Base-by-base conservation (phyloP, 164 flowering plant species). In the Taxillus chinensis region DNA sequence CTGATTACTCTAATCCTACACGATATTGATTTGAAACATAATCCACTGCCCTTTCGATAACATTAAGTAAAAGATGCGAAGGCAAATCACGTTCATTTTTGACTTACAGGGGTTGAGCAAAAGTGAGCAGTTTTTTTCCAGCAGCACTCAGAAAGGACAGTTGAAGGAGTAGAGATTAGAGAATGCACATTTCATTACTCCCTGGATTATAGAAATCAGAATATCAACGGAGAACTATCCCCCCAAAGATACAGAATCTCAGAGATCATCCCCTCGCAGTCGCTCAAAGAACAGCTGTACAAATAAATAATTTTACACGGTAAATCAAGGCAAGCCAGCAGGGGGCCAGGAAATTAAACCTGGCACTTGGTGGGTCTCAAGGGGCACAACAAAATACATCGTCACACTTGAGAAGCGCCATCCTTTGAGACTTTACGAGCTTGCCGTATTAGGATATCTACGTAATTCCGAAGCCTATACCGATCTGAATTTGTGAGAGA, bases 401-500 rank as follows among this genome's bases (percentile, higher is more conserved):
- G 66, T 82, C 87, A 46, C 82, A 60, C 71, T 81, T 84, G 60
- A 83, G 85, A 70, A 83, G 70, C 45, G 82, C 79, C 70, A 76
- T 71, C 68, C 84, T 80, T 64, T 80, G 87, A 60, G 96, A 89
- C 71, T 75, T 73, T 27, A 85, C 75, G 73, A 82, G 83, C 80
- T 97, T 75, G 72, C 77, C 84, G 49, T 77, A 27, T 87, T 54
- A 91, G 81, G 41, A 86, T 73, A 42, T 83, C 90, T 37, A 95
- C 86, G 72, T 90, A 95, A 38, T 63, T 79, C 40, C 84, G 78
- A 12, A 95, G 89, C 69, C 99, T 79, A 74, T 78, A 78, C 40
- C 93, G 78, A 64, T 89, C 96, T 13, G 97, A 78, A 71, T 75
- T 84, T 50, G 95, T 83, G 17, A 91, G 90, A n/a, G 91, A 82